A percentile compares a stretch with the other conserved stretches of the same genome.
Evolutionary conservation across 2,329 filamentous ascomycete species (phyloP).

Genomic region (Trichoderma polysporum): DNA sequence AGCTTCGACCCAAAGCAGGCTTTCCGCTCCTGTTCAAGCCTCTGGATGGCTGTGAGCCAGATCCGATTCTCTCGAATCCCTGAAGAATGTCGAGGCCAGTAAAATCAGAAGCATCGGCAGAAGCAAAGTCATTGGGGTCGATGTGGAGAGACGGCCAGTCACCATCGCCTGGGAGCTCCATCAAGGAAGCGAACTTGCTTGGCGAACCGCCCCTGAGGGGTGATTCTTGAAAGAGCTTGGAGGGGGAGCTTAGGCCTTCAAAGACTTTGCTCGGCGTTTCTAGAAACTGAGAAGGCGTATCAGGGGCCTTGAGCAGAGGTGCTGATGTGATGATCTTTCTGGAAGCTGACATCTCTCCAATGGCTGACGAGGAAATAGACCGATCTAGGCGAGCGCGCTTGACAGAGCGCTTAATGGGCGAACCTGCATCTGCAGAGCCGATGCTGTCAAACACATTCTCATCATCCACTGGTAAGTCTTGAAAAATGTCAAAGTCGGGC

Average conservation of each 20-base stretch:
- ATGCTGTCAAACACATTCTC: conserved; percentile 39
- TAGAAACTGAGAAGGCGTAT: conserved; percentile 40
- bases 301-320: conserved; percentile 51
- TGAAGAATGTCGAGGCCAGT: conserved; percentile 69
- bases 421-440: conserved; percentile 55
- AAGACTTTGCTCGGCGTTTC: conserved; percentile 60
- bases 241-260: conserved; percentile 55
- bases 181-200: conserved; percentile 45
- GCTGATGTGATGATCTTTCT: conserved; percentile 53
- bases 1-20: conserved; percentile 34
- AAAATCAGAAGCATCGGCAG: conserved; percentile 53
- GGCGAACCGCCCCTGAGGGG: conserved; percentile 46
- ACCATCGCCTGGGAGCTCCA: conserved; percentile 39
- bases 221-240: conserved; percentile 46
- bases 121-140: conserved; percentile 42
- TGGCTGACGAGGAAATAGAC: conserved; percentile 60
- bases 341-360: conserved; percentile 56
- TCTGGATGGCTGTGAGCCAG: conserved; percentile 37
- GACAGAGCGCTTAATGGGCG: conserved; percentile 64
- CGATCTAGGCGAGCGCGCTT: conserved; percentile 63
- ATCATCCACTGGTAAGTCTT: conserved; percentile 37
- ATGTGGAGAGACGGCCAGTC: conserved; percentile 40
- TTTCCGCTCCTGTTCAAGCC: conserved; percentile 26
- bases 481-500: conserved; percentile 64
- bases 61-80: conserved; percentile 73